These are phyloP conservation scores for Saitozyma podzolica DNA, from an alignment of 768 basidiomycete genomes.

Conservation along the genomic window DNA sequence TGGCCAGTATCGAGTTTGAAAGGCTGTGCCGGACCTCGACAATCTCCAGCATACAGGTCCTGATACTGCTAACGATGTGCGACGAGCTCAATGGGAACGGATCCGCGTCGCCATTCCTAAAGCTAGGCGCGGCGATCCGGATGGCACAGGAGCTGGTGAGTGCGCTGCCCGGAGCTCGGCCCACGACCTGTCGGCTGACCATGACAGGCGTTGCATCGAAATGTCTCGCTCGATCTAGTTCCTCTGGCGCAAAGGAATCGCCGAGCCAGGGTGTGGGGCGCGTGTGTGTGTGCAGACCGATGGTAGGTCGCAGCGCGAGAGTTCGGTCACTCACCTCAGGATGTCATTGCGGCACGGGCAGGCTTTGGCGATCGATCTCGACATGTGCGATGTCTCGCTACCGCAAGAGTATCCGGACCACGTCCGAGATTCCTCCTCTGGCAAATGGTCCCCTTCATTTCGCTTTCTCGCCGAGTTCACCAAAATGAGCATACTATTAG, in stretches of 20 bases:
- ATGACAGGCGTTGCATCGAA: slow-evolving; percentile 22
- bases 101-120: slow-evolving; percentile 14
- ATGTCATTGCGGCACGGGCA: slow-evolving; percentile 18
- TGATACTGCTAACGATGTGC: slow-evolving; percentile 19
- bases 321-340: slow-evolving; percentile 7
- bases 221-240: slow-evolving; percentile 13
- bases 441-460: slow-evolving; percentile 21
- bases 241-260: slow-evolving; percentile 23
- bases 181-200: not conserved
- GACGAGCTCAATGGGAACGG: slow-evolving; percentile 13
- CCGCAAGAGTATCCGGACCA: slow-evolving; percentile 21
- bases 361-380: slow-evolving; percentile 18
- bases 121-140: slow-evolving; percentile 12
- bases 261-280: slow-evolving; percentile 26
- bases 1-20: slow-evolving; percentile 10
- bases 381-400: slow-evolving; percentile 19
- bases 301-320: slow-evolving; percentile 15
- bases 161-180: not conserved
- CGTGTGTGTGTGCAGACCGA: slow-evolving; percentile 21
- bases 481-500: slow-evolving; percentile 16
- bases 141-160: slow-evolving; percentile 24
- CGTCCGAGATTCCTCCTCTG: slow-evolving; percentile 12
- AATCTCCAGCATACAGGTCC: slow-evolving; percentile 17
- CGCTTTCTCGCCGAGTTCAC: slow-evolving; percentile 24
- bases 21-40: slow-evolving; percentile 1